Percentiles rank a stretch among this genome's conserved stretches.
phyloP scores from a whole-genome alignment of 108 stramenopile genomes.

The Nannochloropsis salina region DNA sequence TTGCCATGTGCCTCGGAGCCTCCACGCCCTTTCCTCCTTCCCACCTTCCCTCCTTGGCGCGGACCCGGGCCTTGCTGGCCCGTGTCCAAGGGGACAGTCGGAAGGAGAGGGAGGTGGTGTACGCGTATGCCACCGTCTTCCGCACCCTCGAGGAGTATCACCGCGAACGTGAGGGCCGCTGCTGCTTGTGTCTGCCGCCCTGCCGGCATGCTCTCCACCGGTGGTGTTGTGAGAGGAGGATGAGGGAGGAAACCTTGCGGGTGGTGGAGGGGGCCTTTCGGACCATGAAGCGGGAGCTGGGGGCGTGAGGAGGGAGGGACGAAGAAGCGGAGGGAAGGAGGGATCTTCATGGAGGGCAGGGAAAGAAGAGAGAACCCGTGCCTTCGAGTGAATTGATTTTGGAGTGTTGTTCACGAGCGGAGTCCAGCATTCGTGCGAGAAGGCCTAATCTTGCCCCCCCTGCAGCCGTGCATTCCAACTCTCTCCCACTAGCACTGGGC shows the following conservation, averaged over 20 bases:
- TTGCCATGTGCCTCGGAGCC: background rate
- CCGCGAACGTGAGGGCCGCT: background rate
- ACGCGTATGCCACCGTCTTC: background rate
- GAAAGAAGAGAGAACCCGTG: no score
- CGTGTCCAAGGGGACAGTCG: background rate
- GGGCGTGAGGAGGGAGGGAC: background rate
- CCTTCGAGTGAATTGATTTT: no score
- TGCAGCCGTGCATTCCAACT: background rate
- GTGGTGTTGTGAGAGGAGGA: background rate
- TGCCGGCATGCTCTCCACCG: background rate
- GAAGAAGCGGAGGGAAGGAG: background rate
- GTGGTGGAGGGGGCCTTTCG: background rate
- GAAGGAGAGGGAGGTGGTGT: background rate
- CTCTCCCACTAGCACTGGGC: constrained; percentile 9
- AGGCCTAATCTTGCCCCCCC: background rate
- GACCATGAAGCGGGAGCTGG: background rate
- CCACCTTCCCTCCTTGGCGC: background rate
- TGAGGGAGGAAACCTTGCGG: background rate
- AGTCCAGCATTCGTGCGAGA: no score
- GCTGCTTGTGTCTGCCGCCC: background rate
- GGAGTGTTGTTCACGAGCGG: no score
- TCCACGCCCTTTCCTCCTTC: background rate
- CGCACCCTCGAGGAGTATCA: background rate
- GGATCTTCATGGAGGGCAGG: background rate
- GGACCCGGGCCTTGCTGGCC: background rate